phyloP scores from a whole-genome alignment of 352 stramenopile genomes.

The Phytopythium helicoides region DNA sequence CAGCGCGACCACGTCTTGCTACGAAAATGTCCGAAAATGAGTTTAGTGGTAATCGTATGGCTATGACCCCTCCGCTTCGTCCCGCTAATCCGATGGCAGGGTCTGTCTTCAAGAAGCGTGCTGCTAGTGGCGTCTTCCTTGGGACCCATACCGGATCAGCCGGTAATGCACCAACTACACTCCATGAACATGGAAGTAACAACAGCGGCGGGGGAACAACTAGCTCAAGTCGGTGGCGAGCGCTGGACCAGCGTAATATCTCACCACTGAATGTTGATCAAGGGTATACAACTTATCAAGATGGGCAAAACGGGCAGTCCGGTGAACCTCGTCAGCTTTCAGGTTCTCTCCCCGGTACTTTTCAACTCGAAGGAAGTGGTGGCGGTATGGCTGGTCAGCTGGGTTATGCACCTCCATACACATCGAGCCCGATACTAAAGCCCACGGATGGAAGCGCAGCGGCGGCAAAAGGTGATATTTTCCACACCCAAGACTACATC shows the following conservation, averaged over 20 bases:
- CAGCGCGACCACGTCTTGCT: constrained; percentile 10
- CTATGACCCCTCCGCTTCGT: constrained; percentile 48
- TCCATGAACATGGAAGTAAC: constrained; percentile 23
- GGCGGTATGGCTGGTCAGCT: not conserved
- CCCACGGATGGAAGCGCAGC: constrained; percentile 24
- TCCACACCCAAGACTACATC: constrained; percentile 72
- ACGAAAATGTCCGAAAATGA: constrained; percentile 46
- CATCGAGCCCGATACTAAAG: constrained; percentile 53
- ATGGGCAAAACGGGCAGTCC: constrained; percentile 32
- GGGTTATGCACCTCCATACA: constrained; percentile 30
- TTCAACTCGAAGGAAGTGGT: constrained; percentile 44
- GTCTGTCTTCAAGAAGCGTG: constrained; percentile 44
- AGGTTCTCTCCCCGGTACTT: constrained; percentile 64
- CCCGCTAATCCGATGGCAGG: constrained; percentile 28
- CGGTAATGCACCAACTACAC: constrained; percentile 12
- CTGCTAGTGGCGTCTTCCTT: constrained; percentile 21
- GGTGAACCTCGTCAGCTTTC: constrained; percentile 38
- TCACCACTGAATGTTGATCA: constrained; percentile 41
- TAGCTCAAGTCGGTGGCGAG: constrained; percentile 28
- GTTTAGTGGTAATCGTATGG: constrained; percentile 28
- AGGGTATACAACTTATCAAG: constrained; percentile 27
- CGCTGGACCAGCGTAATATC: constrained; percentile 34
- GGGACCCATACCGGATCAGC: constrained; percentile 31
- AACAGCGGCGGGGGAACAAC: constrained; percentile 14
- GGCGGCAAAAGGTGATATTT: constrained; percentile 62